phyloP scores from a whole-genome alignment of 2,329 filamentous ascomycete species.

The Pestalotiopsis sp. region DNA sequence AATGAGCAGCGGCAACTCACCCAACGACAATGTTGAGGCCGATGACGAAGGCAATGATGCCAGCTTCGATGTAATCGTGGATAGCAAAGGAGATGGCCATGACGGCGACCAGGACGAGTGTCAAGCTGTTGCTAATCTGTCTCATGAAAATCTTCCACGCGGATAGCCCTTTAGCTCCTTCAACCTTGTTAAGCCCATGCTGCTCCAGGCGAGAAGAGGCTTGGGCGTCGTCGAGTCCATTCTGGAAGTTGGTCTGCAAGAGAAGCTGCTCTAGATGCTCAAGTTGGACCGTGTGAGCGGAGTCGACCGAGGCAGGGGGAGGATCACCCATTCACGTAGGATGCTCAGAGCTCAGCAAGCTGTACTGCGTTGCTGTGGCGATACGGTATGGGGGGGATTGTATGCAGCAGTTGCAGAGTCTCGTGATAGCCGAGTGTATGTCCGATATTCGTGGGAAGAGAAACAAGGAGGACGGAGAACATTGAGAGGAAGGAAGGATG shows the following conservation, averaged over 20 bases:
- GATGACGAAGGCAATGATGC: conserved; percentile 66
- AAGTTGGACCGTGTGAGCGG: conserved; percentile 32
- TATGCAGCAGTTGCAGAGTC: background rate
- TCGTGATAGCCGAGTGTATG: background rate
- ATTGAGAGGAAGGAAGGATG: conserved; percentile 21
- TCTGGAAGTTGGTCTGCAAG: conserved; percentile 45
- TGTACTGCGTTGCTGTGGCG: conserved; percentile 15
- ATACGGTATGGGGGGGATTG: background rate
- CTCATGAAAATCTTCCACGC: conserved; percentile 76
- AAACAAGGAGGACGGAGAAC: background rate
- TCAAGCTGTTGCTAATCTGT: conserved; percentile 78
- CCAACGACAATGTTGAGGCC: conserved; percentile 69
- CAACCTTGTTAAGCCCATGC: conserved; percentile 73
- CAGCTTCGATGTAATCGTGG: conserved; percentile 64
- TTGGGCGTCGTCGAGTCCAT: conserved; percentile 68
- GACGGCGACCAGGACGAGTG: conserved; percentile 73
- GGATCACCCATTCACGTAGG: conserved; percentile 36
- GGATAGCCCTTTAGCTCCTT: conserved; percentile 72
- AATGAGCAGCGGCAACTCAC: conserved; percentile 40
- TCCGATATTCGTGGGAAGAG: background rate
- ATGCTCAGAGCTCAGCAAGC: conserved; percentile 16
- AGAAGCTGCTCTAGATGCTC: conserved; percentile 31
- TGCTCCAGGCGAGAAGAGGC: conserved; percentile 66
- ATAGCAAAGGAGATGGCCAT: conserved; percentile 73
- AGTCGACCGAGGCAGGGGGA: conserved; percentile 15